phyloP scores from a whole-genome alignment of 1,284 basidiomycete genomes.

The Tranzscheliella williamsii region DNA sequence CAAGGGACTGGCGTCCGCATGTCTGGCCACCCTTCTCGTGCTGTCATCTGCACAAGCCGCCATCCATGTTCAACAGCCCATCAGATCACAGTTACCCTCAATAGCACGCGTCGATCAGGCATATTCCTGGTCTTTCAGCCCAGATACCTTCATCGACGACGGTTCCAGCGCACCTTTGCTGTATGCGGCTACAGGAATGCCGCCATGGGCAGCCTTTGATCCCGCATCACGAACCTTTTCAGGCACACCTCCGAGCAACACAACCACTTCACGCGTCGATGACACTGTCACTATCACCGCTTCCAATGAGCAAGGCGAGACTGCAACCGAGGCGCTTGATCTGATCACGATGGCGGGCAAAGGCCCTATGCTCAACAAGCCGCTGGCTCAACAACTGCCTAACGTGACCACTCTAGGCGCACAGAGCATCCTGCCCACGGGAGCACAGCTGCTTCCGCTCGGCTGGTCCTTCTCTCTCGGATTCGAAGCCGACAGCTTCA shows the following conservation, averaged over 20 bases:
- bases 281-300: slow-evolving; percentile 12
- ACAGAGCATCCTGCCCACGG: slow-evolving; percentile 45
- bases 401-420: slow-evolving; percentile 42
- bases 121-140: slow-evolving; percentile 47
- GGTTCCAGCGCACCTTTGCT: slow-evolving; percentile 20
- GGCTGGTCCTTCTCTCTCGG: slow-evolving; percentile 91
- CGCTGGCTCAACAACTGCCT: slow-evolving; percentile 51
- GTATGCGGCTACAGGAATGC: slow-evolving; percentile 34
- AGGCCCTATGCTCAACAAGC: slow-evolving; percentile 44
- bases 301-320: slow-evolving; percentile 4
- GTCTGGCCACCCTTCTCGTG: too few species aligned
- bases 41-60: too few species aligned
- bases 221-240: slow-evolving; percentile 29
- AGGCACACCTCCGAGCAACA: slow-evolving; percentile 31
- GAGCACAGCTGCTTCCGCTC: slow-evolving; percentile 72
- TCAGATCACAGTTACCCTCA: slow-evolving; percentile 40
- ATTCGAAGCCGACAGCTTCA: slow-evolving; percentile 73
- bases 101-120: slow-evolving; percentile 46
- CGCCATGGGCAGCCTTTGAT: slow-evolving; percentile 51
- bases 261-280: slow-evolving; percentile 3
- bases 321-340: slow-evolving; percentile 21
- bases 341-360: slow-evolving; percentile 42
- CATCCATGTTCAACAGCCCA: slow-evolving; percentile 27
- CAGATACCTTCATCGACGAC: slow-evolving; percentile 38
- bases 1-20: too few species aligned